Conservation (phyloP, 2,329 filamentous ascomycete genomes). For the Albophoma yamanashiensis region DNA sequence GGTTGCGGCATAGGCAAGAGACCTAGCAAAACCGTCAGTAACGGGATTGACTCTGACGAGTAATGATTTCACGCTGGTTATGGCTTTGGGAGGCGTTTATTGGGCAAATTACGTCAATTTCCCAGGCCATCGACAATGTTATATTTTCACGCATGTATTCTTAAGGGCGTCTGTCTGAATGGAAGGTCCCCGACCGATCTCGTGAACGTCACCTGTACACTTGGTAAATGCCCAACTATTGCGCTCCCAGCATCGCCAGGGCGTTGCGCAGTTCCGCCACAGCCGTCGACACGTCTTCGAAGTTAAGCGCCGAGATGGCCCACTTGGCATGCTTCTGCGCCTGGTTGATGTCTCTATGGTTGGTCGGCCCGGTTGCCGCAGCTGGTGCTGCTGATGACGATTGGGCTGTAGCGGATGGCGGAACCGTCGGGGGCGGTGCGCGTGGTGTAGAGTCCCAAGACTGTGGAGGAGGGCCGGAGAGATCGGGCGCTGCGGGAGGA, state of each 20-base stretch:
- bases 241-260: conserved; percentile 56
- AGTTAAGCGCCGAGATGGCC: conserved; percentile 93
- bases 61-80: neutral
- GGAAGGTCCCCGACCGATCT: neutral
- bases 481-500: conserved; percentile 6
- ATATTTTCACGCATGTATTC: neutral
- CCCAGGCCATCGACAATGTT: neutral
- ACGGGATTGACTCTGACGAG: neutral
- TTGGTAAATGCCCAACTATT: conserved; percentile 6
- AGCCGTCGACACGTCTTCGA: conserved; percentile 88
- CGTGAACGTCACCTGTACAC: neutral
- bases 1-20: conserved; percentile 6
- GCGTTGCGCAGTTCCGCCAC: conserved; percentile 75
- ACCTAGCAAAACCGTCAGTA: neutral
- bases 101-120: neutral
- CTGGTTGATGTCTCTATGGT: conserved; percentile 53
- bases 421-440: neutral
- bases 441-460: conserved; percentile 6
- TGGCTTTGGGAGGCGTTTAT: neutral
- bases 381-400: neutral
- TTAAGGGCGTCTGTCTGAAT: neutral
- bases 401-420: neutral
- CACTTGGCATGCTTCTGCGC: conserved; percentile 95
- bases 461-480: conserved; percentile 1
- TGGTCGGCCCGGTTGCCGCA: conserved; percentile 5